Evolutionary conservation across 2,329 filamentous ascomycete species (phyloP), one percentile per base, ranked within the genome.

Genomic region (Trichophyton equinum): DNA sequence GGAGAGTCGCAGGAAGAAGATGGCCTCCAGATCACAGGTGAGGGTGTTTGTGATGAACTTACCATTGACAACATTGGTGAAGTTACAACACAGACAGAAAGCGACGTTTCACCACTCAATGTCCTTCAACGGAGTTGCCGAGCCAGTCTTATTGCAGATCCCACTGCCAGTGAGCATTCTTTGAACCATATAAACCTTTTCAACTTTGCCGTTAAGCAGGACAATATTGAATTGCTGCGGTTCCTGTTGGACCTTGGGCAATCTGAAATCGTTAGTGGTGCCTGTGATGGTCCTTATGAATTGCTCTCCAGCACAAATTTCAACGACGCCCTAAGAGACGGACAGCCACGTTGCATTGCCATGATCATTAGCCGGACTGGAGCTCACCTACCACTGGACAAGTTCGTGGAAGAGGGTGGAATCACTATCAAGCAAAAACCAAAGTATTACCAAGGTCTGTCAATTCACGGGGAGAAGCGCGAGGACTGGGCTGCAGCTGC

Each of bases 51-150:
- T 49, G 51, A 59, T 60, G 60, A 60, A 36, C 8, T 25, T 6
- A 94, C 89, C 0, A 81, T 92, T 59, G 87, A 94, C 15, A 84
- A 89, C 65, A 79, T 94, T 61, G 87, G 87, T 0, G 81, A 88
- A 64, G 77, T 87, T 3, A 82, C 82, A 0, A 85, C 81, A 68
- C 79, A 86, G 60, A 86, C 90, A 62, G 85, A 88, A 68, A 88
- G 86, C 61, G 73, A 77, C 15, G 73, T 80, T 7, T 78, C 78
- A 40, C 85, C 89, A 1, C 68, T 81, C 1, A 64, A 71, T 0
- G 70, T 88, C 61, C 70, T 91, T 4, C 65, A 68, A 3, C 77
- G 72, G 70, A 1, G 1, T 1, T 76, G 72, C 15, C 67, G 72
- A 6, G 71, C 71, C 1, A 74, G 36, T 13, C 18, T 60, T 2